These are phyloP conservation scores for Strobilomyces dryophilus DNA, from an alignment of 768 basidiomycete genomes.

Conservation along the genomic window DNA sequence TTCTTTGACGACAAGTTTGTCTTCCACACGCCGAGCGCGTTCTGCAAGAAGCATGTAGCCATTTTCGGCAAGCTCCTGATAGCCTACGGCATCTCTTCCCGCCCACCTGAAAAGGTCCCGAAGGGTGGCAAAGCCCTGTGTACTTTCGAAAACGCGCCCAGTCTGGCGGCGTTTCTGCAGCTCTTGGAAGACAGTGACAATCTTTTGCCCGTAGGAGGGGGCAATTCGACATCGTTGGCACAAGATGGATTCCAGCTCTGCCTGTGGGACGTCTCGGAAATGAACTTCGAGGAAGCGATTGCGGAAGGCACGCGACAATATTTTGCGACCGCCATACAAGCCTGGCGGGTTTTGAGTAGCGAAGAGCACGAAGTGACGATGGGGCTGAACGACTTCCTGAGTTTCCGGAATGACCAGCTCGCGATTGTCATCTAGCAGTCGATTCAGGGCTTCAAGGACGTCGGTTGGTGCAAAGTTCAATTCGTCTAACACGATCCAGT, in stretches of 20 bases:
- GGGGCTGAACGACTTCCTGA: slow-evolving; percentile 88
- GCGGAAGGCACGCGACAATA: slow-evolving; percentile 92
- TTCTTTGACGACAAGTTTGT: slow-evolving; percentile 85
- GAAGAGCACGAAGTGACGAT: slow-evolving; percentile 96
- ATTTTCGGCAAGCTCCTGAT: slow-evolving; percentile 91
- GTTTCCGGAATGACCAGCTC: slow-evolving; percentile 96
- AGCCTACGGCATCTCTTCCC: slow-evolving; percentile 79
- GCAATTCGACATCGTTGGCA: slow-evolving; percentile 89
- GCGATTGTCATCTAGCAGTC: slow-evolving; percentile 94
- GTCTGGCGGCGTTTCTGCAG: slow-evolving; percentile 89
- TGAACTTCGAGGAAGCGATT: slow-evolving; percentile 98
- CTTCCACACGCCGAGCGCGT: slow-evolving; percentile 78
- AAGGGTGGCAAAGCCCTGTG: slow-evolving; percentile 93
- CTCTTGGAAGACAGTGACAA: slow-evolving; percentile 89
- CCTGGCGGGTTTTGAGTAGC: slow-evolving; percentile 98
- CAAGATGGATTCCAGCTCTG: slow-evolving; percentile 90
- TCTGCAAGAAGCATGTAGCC: slow-evolving; percentile 98
- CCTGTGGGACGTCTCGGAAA: slow-evolving; percentile 94
- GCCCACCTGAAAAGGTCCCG: slow-evolving; percentile 99
- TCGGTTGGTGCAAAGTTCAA: slow-evolving; percentile 97
- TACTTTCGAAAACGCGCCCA: slow-evolving; percentile 93
- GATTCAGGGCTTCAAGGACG: slow-evolving; percentile 94
- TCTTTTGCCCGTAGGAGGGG: slow-evolving; percentile 87
- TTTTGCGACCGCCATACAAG: slow-evolving; percentile 90
- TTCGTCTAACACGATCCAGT: slow-evolving; percentile 99